Evolutionary conservation across 371 early-diverging fungal species (phyloP), one percentile per base, ranked within the genome.

Genomic region (Basidiobolus meristosporus): DNA sequence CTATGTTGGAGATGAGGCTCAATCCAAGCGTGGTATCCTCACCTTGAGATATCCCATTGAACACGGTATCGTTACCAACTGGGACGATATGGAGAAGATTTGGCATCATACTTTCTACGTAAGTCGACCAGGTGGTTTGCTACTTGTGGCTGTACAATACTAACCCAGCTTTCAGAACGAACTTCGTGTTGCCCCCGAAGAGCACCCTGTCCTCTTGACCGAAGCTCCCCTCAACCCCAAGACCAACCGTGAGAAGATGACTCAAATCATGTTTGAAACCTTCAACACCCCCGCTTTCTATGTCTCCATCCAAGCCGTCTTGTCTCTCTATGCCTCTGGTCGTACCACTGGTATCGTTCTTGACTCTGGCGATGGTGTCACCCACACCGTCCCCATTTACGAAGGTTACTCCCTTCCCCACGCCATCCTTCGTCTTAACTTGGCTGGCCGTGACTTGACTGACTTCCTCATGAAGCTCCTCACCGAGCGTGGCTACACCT

Each of bases 51-150:
- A 99, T 63, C 99, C 99, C 45, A 98, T 99, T 63, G 98, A 98
- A 65, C 98, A 99, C 78, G 99, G 99, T 71, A 96, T 99, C 62
- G 99, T 99, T 29, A 95, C 87, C 70, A 95, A 98, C 88, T 99
- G 99, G 99, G 98, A 98, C 56, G 95, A 96, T 59, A 99, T 99
- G 99, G 98, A 98, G 72, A 98, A 98, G 73, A 99, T 99, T 59
- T 99, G 99, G 92, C 98, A 98, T 65, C 98, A 98, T 73, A 97
- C 98, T 51, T 92, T 92, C 72, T 81, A 77, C 62, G 79, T 43
- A 43, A 43, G 43, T 38, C n/a, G 14, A 20, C 9, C 31, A 30
- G n/a, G n/a, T 30, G n/a, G 31, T 30, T n/a, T 7, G 31, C 31
- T 30, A n/a, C n/a, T 7, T n/a, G n/a, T 30, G 31, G 9, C 7